These are phyloP conservation scores for Beta lomatogona DNA, from an alignment of 179 eudicot species.

Conservation along the genomic window DNA sequence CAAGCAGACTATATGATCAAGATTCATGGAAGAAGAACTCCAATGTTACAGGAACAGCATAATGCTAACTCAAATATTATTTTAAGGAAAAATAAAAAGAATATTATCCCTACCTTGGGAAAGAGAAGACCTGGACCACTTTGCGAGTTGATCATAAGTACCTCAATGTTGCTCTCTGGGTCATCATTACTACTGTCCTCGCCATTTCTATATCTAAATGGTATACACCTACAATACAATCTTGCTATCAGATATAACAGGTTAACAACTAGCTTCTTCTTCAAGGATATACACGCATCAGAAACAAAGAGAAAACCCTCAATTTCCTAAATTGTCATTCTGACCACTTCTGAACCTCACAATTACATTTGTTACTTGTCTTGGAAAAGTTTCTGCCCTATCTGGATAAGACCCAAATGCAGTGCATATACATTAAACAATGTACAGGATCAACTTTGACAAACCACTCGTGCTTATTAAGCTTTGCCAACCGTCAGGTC, in stretches of 20 bases:
- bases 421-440: background rate
- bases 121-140: constrained; percentile 71
- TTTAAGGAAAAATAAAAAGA: background rate
- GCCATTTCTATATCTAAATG: constrained; percentile 50
- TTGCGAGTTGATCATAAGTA: constrained; percentile 60
- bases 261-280: background rate
- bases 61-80: background rate
- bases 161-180: constrained; percentile 43
- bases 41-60: background rate
- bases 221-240: constrained; percentile 49
- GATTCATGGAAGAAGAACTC: background rate
- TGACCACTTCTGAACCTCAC: background rate
- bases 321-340: background rate
- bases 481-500: background rate
- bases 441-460: background rate
- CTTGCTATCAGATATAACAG: background rate
- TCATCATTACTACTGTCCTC: constrained; percentile 38
- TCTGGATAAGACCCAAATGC: background rate
- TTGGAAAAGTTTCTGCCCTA: background rate
- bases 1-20: background rate
- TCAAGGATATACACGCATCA: background rate
- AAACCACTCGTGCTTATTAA: background rate
- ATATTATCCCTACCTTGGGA: constrained; percentile 50
- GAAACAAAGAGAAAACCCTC: background rate
- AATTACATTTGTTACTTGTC: too few species aligned